A percentile compares a stretch with the other conserved stretches of the same genome.
Conservation (phyloP, 176 grass and related monocot species). For the Phragmites australis region DNA sequence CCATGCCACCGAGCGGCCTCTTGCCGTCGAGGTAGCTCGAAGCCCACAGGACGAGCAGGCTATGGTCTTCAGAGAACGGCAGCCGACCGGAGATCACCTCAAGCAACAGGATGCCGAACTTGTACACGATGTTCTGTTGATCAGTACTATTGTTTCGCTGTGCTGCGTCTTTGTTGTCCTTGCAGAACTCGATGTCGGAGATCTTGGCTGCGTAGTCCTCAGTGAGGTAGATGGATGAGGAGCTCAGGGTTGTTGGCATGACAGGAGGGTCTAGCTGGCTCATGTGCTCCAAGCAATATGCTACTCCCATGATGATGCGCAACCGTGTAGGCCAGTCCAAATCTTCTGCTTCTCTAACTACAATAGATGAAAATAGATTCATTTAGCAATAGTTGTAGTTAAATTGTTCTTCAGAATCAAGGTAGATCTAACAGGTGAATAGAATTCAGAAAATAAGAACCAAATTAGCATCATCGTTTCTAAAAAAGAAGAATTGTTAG, state of each 20-base stretch:
- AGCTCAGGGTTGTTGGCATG: conserved; percentile 55
- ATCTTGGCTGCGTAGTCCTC: conserved; percentile 90
- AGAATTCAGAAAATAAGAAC: neutral
- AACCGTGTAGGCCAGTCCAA: conserved; percentile 65
- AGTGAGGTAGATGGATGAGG: conserved; percentile 74
- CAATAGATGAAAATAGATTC: neutral
- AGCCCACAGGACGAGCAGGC: conserved; percentile 78
- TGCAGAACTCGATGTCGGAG: conserved; percentile 56
- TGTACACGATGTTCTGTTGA: conserved; percentile 65
- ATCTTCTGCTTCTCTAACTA: conserved; percentile 83
- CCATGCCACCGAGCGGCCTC: conserved; percentile 54
- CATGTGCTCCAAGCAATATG: conserved; percentile 75
- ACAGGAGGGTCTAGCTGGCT: conserved; percentile 49
- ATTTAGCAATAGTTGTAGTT: neutral
- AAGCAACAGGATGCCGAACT: conserved; percentile 68
- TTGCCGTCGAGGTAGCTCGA: conserved; percentile 78
- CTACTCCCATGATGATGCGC: conserved; percentile 75
- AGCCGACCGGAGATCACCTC: conserved; percentile 81
- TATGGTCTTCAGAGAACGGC: conserved; percentile 70
- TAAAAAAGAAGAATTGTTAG: too few relatives aligned
- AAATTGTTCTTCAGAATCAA: neutral
- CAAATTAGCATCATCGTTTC: neutral
- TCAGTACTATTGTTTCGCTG: neutral
- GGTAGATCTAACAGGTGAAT: neutral
- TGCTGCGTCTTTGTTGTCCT: conserved; percentile 28